These are phyloP conservation scores for Apostasia ramifera DNA, from an alignment of 106 monocot species.

Conservation along the genomic window DNA sequence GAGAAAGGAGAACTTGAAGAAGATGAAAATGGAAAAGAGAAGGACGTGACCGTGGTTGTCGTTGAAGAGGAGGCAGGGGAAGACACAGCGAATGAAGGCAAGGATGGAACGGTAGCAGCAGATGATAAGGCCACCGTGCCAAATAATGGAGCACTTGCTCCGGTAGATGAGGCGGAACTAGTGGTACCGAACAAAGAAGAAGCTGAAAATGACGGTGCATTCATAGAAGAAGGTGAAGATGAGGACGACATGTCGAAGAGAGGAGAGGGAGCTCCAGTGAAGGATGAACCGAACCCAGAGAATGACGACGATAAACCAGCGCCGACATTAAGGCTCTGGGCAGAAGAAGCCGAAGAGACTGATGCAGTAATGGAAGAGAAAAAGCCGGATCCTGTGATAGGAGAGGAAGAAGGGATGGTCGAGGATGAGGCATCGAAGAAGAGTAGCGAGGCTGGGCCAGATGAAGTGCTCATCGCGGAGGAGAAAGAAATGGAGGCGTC, in stretches of 20 bases:
- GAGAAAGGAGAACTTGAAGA: slow-evolving; percentile 1
- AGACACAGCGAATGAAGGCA: not conserved
- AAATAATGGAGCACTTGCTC: not conserved
- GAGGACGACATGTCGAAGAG: not conserved
- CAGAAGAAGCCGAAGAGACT: not conserved
- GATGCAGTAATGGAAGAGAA: not conserved
- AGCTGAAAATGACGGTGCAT: not conserved
- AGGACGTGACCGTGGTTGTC: not conserved
- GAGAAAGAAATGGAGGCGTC: not conserved
- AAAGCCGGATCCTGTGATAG: not conserved
- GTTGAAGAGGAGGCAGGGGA: slow-evolving; percentile 1
- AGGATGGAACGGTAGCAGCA: not conserved
- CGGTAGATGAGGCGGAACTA: not conserved
- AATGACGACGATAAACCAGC: not conserved
- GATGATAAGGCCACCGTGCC: slow-evolving; percentile 1
- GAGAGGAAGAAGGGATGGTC: not conserved
- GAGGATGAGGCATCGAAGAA: not conserved
- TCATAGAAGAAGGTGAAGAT: not conserved
- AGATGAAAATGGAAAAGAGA: not conserved
- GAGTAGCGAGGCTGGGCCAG: not conserved
- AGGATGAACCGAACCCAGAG: not conserved
- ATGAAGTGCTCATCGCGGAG: not conserved
- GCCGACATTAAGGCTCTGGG: not conserved
- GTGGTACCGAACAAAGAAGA: not conserved
- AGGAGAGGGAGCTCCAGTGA: not conserved